Conservation (phyloP, 805 yeast species). For the Monosporozyma aerobia region DNA sequence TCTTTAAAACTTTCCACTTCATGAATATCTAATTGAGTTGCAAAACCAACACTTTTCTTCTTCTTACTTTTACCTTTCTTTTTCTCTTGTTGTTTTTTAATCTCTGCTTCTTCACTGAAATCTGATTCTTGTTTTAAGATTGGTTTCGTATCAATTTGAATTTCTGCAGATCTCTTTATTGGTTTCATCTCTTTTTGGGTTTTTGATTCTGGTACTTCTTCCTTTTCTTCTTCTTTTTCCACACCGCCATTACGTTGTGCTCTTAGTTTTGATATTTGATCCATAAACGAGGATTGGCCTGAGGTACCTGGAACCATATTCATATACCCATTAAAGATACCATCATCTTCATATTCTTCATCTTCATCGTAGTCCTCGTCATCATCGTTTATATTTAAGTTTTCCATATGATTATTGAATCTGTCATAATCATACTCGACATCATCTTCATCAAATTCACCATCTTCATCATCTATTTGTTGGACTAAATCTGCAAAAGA, state of each 20-base stretch:
- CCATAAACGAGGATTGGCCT: conserved; percentile 21
- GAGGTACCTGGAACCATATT: conserved; percentile 19
- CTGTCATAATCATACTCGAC: conserved; percentile 19
- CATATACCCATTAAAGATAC: conserved; percentile 11
- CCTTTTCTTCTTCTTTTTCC: not conserved
- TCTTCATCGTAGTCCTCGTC: conserved; percentile 12
- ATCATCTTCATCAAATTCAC: conserved; percentile 13
- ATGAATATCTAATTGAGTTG: conserved; percentile 23
- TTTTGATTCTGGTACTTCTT: not conserved
- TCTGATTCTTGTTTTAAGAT: not conserved
- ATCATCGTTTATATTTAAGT: conserved; percentile 7
- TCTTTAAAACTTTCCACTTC: conserved; percentile 28
- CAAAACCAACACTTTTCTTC: conserved; percentile 28
- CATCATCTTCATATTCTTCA: conserved; percentile 14
- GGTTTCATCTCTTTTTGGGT: not conserved
- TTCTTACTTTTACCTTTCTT: conserved; percentile 5
- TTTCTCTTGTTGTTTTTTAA: conserved; percentile 1
- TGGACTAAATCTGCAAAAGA: conserved; percentile 28
- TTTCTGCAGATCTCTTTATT: not conserved
- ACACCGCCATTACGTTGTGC: not conserved
- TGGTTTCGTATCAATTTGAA: not conserved
- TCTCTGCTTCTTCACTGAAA: conserved; percentile 2
- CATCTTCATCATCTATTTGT: conserved; percentile 26
- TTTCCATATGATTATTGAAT: conserved; percentile 7
- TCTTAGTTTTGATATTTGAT: conserved; percentile 15